These are phyloP conservation scores for Globisporangium orthogonon DNA, from an alignment of 352 stramenopile species.

Conservation along the genomic window DNA sequence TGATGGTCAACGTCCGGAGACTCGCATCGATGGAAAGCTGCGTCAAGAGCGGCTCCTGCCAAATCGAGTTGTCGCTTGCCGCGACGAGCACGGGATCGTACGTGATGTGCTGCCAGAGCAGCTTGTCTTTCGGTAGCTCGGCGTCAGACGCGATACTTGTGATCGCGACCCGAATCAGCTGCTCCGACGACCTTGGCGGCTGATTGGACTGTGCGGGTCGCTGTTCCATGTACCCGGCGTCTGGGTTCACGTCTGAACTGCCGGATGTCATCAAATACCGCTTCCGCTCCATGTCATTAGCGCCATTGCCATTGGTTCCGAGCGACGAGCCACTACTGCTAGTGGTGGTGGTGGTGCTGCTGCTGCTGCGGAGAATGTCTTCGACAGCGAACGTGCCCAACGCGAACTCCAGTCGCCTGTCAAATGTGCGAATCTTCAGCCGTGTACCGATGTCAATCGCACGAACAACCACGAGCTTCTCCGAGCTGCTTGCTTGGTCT, in stretches of 20 bases:
- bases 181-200: slow-evolving; percentile 21
- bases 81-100: slow-evolving; percentile 27
- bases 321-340: not conserved
- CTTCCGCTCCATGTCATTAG: slow-evolving; percentile 15
- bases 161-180: slow-evolving; percentile 67
- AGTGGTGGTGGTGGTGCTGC: not conserved
- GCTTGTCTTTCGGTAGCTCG: slow-evolving; percentile 47
- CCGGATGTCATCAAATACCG: slow-evolving; percentile 63
- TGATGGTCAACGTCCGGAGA: slow-evolving; percentile 62
- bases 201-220: not conserved
- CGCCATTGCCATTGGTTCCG: too few species aligned
- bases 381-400: slow-evolving; percentile 70
- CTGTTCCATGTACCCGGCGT: slow-evolving; percentile 9
- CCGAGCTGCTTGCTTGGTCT: slow-evolving; percentile 26
- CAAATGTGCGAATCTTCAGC: slow-evolving; percentile 56
- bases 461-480: slow-evolving; percentile 49
- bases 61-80: slow-evolving; percentile 39
- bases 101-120: slow-evolving; percentile 36
- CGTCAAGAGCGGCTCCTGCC: slow-evolving; percentile 69
- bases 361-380: slow-evolving; percentile 43
- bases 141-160: slow-evolving; percentile 63
- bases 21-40: slow-evolving; percentile 62
- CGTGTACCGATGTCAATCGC: slow-evolving; percentile 58
- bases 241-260: slow-evolving; percentile 17
- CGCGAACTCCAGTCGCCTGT: slow-evolving; percentile 61